Conservation (phyloP, 2,329 filamentous ascomycete species). For the Alternaria gansuensis region DNA sequence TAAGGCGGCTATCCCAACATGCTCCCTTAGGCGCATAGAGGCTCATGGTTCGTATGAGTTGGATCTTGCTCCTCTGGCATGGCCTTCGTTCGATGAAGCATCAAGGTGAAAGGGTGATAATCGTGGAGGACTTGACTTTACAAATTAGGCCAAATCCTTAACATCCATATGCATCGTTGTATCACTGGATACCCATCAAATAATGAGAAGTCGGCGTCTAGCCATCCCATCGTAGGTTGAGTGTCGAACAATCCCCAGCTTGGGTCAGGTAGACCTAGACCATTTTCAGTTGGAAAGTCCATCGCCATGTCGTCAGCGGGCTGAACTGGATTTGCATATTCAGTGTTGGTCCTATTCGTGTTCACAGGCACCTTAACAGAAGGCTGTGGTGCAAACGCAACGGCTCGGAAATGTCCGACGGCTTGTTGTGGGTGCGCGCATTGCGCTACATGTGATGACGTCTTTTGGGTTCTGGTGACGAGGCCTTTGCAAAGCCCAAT, state of each 20-base stretch:
- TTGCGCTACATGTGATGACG: not conserved
- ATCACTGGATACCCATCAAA: conserved; percentile 18
- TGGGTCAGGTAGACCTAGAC: conserved; percentile 9
- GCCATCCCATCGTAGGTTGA: conserved; percentile 36
- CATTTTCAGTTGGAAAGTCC: not conserved
- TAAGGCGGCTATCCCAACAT: no score
- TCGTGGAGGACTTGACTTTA: no score
- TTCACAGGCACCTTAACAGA: not conserved
- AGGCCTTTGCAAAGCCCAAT: conserved; percentile 27
- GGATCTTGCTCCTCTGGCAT: not conserved
- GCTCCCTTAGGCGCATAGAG: no score
- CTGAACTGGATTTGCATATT: not conserved
- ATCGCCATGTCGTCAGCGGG: not conserved
- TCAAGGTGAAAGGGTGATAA: no score
- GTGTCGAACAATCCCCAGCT: conserved; percentile 32
- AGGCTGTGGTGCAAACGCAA: not conserved
- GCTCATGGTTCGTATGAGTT: not conserved
- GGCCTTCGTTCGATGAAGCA: not conserved
- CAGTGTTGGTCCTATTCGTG: not conserved
- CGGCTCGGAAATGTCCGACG: not conserved
- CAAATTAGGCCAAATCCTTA: not conserved
- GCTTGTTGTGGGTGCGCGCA: not conserved
- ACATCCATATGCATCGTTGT: not conserved
- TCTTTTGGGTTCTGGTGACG: conserved; percentile 7
- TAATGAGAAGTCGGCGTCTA: conserved; percentile 33